Percentiles rank a stretch among this genome's conserved stretches.
Evolutionary conservation across 495 filamentous ascomycete genomes (phyloP).

Genomic region (Daldinia caldariorum): DNA sequence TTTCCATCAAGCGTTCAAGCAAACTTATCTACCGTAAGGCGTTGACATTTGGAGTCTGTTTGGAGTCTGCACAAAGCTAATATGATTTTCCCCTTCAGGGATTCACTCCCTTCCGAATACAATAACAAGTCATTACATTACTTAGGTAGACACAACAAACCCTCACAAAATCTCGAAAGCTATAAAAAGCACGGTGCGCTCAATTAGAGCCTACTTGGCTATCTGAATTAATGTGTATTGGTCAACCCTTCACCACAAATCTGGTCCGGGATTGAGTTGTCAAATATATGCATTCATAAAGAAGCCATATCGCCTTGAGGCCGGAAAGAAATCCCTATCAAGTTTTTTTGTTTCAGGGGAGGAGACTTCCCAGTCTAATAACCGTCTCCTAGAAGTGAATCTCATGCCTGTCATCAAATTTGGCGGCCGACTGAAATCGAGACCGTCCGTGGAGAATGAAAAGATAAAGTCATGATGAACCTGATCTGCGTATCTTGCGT

Average conservation of each 20-base stretch:
- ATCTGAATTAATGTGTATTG: slow-evolving; percentile 34
- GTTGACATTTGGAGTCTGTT: background rate
- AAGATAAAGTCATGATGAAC: slow-evolving; percentile 22
- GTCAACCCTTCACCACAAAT: slow-evolving; percentile 24
- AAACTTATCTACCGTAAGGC: background rate
- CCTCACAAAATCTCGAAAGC: background rate
- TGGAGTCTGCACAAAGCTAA: background rate
- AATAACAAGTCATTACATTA: background rate
- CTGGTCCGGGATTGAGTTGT: slow-evolving; percentile 8
- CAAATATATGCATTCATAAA: slow-evolving; percentile 27
- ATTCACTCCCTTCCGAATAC: background rate
- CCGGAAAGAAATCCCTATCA: slow-evolving; percentile 21
- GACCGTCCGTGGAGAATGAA: slow-evolving; percentile 12
- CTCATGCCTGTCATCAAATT: slow-evolving; percentile 32
- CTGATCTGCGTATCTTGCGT: slow-evolving; percentile 38
- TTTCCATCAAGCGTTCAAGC: background rate
- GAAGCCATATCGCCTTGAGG: slow-evolving; percentile 26
- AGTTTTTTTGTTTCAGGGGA: slow-evolving; percentile 23
- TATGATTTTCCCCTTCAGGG: background rate
- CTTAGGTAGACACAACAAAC: background rate
- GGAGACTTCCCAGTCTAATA: slow-evolving; percentile 35
- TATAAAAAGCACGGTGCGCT: slow-evolving; percentile 20
- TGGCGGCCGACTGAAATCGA: slow-evolving; percentile 6
- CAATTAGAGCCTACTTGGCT: slow-evolving; percentile 37
- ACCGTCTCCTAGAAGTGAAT: slow-evolving; percentile 24